Evolutionary conservation across 208 protist genomes (phyloP).

Genomic region (Eutreptiella sp.): DNA sequence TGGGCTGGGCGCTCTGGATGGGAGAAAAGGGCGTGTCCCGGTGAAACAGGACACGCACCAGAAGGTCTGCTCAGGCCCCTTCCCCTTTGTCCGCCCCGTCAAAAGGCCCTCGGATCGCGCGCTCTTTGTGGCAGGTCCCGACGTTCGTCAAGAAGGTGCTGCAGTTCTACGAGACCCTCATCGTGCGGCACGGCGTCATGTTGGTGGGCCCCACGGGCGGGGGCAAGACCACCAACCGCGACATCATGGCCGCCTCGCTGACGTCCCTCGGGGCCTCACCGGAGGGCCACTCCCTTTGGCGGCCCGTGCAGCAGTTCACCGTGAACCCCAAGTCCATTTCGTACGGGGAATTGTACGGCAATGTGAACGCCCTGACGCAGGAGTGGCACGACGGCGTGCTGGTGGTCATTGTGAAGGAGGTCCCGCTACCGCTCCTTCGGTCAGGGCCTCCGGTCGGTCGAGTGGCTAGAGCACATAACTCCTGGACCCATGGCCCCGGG

Average conservation of each 20-base stretch:
- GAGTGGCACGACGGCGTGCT: slow-evolving; percentile 88
- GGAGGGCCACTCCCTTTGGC: slow-evolving; percentile 46
- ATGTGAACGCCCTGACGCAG: slow-evolving; percentile 84
- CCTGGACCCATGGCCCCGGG: no score
- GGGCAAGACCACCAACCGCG: slow-evolving; percentile 83
- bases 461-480: no score
- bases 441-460: no score
- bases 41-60: no score
- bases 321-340: slow-evolving; percentile 96
- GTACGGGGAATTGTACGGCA: slow-evolving; percentile 95
- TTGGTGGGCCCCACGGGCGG: slow-evolving; percentile 93
- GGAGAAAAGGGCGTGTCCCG: no score
- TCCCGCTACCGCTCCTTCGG: no score
- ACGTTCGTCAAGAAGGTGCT: slow-evolving; percentile 88
- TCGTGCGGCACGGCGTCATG: slow-evolving; percentile 97
- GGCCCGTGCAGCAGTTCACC: slow-evolving; percentile 78
- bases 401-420: slow-evolving; percentile 74
- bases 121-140: no score
- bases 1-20: no score
- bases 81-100: no score
- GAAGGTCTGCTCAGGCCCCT: no score
- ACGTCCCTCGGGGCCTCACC: slow-evolving; percentile 44
- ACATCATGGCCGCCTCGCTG: slow-evolving; percentile 67
- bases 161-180: slow-evolving; percentile 95
- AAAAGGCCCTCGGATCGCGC: no score